Evolutionary conservation across 257 asterid species (phyloP).

Genomic region (Rehmannia glutinosa): DNA sequence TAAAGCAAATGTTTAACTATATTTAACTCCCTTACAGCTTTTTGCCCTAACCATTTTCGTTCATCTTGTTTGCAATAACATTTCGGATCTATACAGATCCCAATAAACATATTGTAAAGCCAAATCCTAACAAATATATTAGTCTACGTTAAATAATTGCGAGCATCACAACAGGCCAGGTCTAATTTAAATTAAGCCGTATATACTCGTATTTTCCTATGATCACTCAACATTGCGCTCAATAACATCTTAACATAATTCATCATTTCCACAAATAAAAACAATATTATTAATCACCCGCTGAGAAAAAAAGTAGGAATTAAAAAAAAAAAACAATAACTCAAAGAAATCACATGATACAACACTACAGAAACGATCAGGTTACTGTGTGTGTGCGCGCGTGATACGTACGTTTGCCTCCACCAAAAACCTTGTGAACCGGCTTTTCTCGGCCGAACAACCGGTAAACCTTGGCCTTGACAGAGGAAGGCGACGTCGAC

Average conservation of each 20-base stretch:
- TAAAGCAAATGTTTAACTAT: not conserved
- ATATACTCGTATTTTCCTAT: too few species aligned
- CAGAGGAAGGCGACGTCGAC: slow-evolving; percentile 37
- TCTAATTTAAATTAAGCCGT: too few species aligned
- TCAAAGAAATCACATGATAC: not conserved
- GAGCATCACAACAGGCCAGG: too few species aligned
- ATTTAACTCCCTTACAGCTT: not conserved
- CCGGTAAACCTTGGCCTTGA: slow-evolving; percentile 47
- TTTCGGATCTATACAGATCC: not conserved
- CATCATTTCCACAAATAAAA: not conserved
- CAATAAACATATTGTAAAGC: not conserved
- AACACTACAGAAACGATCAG: not conserved
- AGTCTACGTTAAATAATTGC: too few species aligned
- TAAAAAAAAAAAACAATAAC: not conserved
- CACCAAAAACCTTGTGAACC: slow-evolving; percentile 77
- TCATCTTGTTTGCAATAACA: not conserved
- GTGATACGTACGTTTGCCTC: slow-evolving; percentile 72
- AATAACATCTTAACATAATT: not conserved
- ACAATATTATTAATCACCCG: too few species aligned
- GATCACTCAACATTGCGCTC: not conserved
- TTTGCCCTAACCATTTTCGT: not conserved
- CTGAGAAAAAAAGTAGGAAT: not conserved
- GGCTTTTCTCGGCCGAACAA: slow-evolving; percentile 70
- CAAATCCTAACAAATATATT: not conserved
- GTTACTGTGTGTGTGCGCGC: not conserved